Conservation (phyloP, 2,329 filamentous ascomycete genomes). For the Cercospora sp. region DNA sequence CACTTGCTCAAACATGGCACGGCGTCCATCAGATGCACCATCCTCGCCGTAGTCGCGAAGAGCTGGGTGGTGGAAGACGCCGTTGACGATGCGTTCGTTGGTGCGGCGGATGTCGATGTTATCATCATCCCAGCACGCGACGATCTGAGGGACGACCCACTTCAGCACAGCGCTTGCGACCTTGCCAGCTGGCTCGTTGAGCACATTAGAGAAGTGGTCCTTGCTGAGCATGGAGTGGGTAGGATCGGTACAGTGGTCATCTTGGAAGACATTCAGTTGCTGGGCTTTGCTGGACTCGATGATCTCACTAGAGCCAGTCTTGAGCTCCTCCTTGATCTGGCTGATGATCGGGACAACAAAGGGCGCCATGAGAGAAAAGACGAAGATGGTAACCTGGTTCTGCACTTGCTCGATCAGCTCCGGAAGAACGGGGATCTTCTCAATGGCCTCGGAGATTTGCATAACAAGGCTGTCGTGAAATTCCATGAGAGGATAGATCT, state of each 20-base stretch:
- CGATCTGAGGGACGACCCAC: slow-evolving; percentile 85
- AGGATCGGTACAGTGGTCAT: slow-evolving; percentile 74
- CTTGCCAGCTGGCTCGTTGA: slow-evolving; percentile 86
- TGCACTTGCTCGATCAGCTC: slow-evolving; percentile 83
- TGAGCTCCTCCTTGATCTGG: slow-evolving; percentile 84
- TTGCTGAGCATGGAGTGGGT: slow-evolving; percentile 96
- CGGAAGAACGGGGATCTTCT: slow-evolving; percentile 81
- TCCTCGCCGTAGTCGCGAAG: slow-evolving; percentile 69
- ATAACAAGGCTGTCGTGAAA: slow-evolving; percentile 90
- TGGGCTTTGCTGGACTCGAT: slow-evolving; percentile 81
- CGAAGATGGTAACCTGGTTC: slow-evolving; percentile 83
- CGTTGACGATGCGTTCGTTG: slow-evolving; percentile 73
- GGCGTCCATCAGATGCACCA: slow-evolving; percentile 69
- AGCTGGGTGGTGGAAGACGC: slow-evolving; percentile 86
- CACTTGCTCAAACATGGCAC: slow-evolving; percentile 76
- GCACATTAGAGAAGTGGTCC: slow-evolving; percentile 86
- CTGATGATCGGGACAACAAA: slow-evolving; percentile 82
- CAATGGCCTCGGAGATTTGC: slow-evolving; percentile 72
- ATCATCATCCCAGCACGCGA: slow-evolving; percentile 83
- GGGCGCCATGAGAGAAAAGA: slow-evolving; percentile 87
- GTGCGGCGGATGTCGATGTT: slow-evolving; percentile 66
- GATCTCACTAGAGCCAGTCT: slow-evolving; percentile 81
- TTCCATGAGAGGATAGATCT: slow-evolving; percentile 86
- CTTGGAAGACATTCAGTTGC: slow-evolving; percentile 82
- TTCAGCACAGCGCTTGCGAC: slow-evolving; percentile 74